Percentiles rank a stretch among this genome's conserved stretches.
phyloP scores from a whole-genome alignment of 257 asterid genomes.

The Perilla frutescens region DNA sequence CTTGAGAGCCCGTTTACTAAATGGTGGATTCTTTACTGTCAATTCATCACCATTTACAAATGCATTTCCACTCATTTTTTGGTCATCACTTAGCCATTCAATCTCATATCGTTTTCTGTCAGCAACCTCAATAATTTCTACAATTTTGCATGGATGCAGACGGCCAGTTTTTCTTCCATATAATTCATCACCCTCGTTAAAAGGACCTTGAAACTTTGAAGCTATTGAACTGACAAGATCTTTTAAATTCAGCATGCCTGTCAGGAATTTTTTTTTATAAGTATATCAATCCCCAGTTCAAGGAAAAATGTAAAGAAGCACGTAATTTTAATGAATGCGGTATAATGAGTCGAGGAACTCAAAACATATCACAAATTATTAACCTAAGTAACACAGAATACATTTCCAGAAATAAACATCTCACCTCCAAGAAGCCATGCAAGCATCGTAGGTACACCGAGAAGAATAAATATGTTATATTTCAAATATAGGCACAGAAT shows the following conservation, averaged over 20 bases:
- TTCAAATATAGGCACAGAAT: slow-evolving; percentile 20
- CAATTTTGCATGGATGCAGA: slow-evolving; percentile 67
- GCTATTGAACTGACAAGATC: slow-evolving; percentile 77
- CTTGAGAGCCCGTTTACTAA: slow-evolving; percentile 77
- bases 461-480: slow-evolving; percentile 9
- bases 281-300: slow-evolving; percentile 19
- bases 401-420: slow-evolving; percentile 19
- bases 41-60: slow-evolving; percentile 65
- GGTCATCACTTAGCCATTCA: slow-evolving; percentile 75
- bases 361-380: slow-evolving; percentile 22
- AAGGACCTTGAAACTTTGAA: slow-evolving; percentile 73
- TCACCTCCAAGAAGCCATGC: slow-evolving; percentile 16
- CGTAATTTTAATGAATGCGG: slow-evolving; percentile 27
- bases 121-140: slow-evolving; percentile 63
- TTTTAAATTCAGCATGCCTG: slow-evolving; percentile 86
- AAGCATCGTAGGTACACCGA: slow-evolving; percentile 19
- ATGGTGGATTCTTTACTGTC: slow-evolving; percentile 64
- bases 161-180: slow-evolving; percentile 73
- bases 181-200: slow-evolving; percentile 70
- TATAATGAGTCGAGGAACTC: slow-evolving; percentile 22
- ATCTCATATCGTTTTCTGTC: slow-evolving; percentile 65
- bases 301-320: slow-evolving; percentile 24
- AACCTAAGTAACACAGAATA: slow-evolving; percentile 9
- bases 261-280: slow-evolving; percentile 24
- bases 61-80: slow-evolving; percentile 56